Evolutionary conservation across 169 alveolate species (phyloP), one percentile per base, ranked within the genome.

Genomic region (Eimeria necatrix): DNA sequence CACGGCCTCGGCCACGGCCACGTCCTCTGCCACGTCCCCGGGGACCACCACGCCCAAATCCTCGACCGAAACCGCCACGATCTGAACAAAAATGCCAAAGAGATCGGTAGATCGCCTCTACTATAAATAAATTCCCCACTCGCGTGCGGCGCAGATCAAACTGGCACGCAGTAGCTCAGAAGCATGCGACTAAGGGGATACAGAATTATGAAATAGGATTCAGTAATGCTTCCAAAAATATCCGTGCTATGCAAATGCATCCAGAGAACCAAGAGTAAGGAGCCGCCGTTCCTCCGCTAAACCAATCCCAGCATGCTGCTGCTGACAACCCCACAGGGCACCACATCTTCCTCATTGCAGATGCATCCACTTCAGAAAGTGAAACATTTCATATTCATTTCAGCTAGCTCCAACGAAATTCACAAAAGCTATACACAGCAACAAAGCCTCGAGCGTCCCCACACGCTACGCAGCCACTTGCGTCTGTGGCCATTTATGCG

Each of bases 1-100:
- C 98, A 70, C 99, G 96, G 80, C 98, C 97, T 80, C 98, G 71
- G 24, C 96, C 96, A 20, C 96, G 93, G 91, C 96, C 96, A 10
- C 96, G 96, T 52, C 96, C 95, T 41, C 95, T 81, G 41, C 96
- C 96, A 53, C 96, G 91, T 26, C 96, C 94, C 60, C 93, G 70
- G 10, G 93, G 81, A 22, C 96, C 95, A 48, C 96, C 96, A 20
- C 96, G 94, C 53, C 96, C 96, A 61, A 95, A 95, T 56, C 96
- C 96, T n/a, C 96, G 96, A 4, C 94, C 92, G 53, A 95, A 95
- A 80, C 96, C 95, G 93, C 96, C 96, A 26, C 96, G 95, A 61
- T 91, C 96, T 78, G 91, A 86, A 64, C 12, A 46, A 91, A 26
- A 56, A 10, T 22, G 16, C 68, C 70, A 24, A 88, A 71, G 59